Evolutionary conservation across 495 filamentous ascomycete species (phyloP), one percentile per base, ranked within the genome.

Genomic region (Hyaloscypha finlandica): DNA sequence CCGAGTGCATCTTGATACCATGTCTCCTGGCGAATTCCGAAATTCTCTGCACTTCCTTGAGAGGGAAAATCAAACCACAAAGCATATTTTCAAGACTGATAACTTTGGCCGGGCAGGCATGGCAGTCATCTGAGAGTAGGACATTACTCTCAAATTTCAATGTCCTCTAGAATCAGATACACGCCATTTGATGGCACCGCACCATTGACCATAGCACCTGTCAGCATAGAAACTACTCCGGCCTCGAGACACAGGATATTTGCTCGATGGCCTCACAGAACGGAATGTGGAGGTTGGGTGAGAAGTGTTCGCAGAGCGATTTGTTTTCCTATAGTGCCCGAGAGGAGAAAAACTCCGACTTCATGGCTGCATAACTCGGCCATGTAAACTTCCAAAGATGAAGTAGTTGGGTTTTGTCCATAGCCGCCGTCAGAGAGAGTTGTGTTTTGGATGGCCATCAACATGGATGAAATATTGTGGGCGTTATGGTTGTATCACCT

Each of bases 261-360:
- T 1, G 83, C 80, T 9, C 88, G 81, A 65, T 83, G 75, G 70
- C 93, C 90, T 66, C 85, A 86, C 25, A 94, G 77, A 6, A 94
- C 82, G 19, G 84, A 81, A 74, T 93, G 85, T 0, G 91, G 91
- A 4, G 90, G 90, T 59, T 88, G 87, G 0, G 77, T 81, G 42
- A 94, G 81, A 63, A 89, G 82, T 1, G 89, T 77, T 9, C 90
- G 85, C n/a, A 94, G 73, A n/a, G 84, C 85, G 66, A 94, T 76
- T 71, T 93, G 90, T 78, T 94, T 94, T 35, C 89, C 94, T 91
- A 96, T 96, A 16, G 94, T 97, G 3, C 94, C 94, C 0, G 90
- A 93, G 59, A 95, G 80, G 25, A 96, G 92, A 51, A 97, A 85
- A 0, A 94, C 79, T 0, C 83, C 88, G 33, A 86, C 88, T 65